Evolutionary conservation across 441 rosid genomes (phyloP).

Genomic region (Pelargonium fulgidum): DNA sequence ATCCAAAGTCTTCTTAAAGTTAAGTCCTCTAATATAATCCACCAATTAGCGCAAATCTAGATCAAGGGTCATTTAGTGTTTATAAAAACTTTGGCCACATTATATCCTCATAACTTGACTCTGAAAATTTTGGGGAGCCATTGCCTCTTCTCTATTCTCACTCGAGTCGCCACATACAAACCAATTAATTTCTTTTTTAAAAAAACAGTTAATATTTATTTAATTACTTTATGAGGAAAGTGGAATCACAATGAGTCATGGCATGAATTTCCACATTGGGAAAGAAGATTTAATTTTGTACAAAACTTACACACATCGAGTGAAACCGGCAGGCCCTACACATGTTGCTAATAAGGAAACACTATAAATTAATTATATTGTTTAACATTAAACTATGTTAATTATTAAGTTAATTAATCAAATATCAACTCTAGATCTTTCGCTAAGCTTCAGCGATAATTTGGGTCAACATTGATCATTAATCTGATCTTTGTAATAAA

Average conservation of each 20-base stretch:
- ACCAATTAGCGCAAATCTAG: not conserved
- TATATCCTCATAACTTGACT: slow-evolving; percentile 16
- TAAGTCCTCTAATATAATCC: not conserved
- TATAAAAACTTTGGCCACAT: not conserved
- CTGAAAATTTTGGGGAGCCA: slow-evolving; percentile 28
- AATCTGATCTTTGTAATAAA: no score
- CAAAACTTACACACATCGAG: slow-evolving; percentile 6
- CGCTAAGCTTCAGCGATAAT: no score
- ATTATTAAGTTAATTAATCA: not conserved
- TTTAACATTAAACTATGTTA: not conserved
- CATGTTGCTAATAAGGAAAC: slow-evolving; percentile 45
- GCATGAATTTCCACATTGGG: not conserved
- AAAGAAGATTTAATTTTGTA: not conserved
- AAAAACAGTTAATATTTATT: not conserved
- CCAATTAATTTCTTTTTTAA: slow-evolving; percentile 2
- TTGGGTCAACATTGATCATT: no score
- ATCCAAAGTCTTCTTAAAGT: not conserved
- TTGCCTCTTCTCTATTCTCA: slow-evolving; percentile 12
- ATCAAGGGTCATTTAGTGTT: slow-evolving; percentile 9
- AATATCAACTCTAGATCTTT: not conserved
- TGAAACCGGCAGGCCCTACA: slow-evolving; percentile 35
- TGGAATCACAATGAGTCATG: not conserved
- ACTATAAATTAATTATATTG: slow-evolving; percentile 14
- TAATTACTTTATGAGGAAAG: not conserved
- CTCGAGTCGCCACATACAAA: slow-evolving; percentile 29